phyloP scores from a whole-genome alignment of 768 basidiomycete species.

The Naganishia kalamii region DNA sequence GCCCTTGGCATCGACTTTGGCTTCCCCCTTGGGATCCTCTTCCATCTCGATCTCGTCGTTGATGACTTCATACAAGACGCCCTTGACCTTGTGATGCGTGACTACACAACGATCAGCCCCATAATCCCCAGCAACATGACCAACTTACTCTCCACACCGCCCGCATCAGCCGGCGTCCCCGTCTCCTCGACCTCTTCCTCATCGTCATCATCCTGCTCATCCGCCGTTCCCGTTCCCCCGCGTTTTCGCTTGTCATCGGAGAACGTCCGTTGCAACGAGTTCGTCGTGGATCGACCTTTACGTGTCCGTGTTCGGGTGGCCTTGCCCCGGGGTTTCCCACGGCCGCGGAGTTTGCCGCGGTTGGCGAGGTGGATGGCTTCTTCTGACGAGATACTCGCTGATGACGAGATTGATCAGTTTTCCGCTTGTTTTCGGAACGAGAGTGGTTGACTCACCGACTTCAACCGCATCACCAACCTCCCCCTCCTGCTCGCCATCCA shows the following conservation, averaged over 20 bases:
- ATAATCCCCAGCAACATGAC: not conserved
- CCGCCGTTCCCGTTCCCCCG: not conserved
- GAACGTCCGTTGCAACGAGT: not conserved
- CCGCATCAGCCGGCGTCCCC: not conserved
- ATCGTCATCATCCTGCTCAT: slow-evolving; percentile 7
- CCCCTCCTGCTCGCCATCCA: not conserved
- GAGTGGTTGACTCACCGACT: not conserved
- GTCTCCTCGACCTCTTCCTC: slow-evolving; percentile 1
- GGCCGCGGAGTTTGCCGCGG: not conserved
- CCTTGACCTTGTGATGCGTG: slow-evolving; percentile 52
- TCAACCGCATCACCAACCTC: slow-evolving; percentile 1
- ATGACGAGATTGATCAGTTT: not conserved
- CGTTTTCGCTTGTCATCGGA: not conserved
- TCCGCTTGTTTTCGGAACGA: not conserved
- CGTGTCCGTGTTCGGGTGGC: not conserved
- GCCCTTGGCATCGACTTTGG: slow-evolving; percentile 82
- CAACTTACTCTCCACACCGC: not conserved
- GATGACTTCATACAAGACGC: slow-evolving; percentile 67
- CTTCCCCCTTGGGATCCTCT: slow-evolving; percentile 77
- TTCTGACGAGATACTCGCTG: slow-evolving; percentile 1
- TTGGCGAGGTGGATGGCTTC: not conserved
- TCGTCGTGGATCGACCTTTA: not conserved
- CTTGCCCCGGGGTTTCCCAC: not conserved
- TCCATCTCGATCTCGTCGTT: slow-evolving; percentile 83
- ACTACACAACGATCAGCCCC: not conserved